Evolutionary conservation across 2,329 filamentous ascomycete genomes (phyloP), one percentile per base, ranked within the genome.

Genomic region (Aspergillus aculeatus): DNA sequence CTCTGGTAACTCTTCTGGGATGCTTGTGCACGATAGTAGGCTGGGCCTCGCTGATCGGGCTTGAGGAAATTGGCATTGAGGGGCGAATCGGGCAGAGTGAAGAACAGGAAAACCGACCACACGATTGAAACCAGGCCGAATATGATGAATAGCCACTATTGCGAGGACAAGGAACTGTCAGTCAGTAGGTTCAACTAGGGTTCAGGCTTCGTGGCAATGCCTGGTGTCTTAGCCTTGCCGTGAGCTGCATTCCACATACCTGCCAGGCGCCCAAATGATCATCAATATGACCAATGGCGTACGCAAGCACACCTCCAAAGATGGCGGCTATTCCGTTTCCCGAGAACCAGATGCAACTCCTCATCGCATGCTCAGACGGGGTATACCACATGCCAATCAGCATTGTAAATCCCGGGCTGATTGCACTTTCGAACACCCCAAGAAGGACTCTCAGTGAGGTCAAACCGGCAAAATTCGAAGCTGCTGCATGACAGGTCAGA

Each of bases 391-490:
- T 66, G 38, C 67, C 62, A 14, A 70, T 71, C 29, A 68, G 77
- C 63, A 73, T 62, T 51, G 69, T 63, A 53, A 77, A 74, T 2
- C 68, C 68, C 23, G 74, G 74, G 35, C 69, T 68, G 23, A 74
- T 70, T 23, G 68, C 69, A 29, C 66, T 73, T 64, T 80, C 78
- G 44, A 78, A 75, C 2, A 74, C 70, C 6, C 78, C 77, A 35
- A 78, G 71, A 51, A 80, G 71, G 53, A 77, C 74, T 32, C 78
- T 68, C 26, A 76, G 71, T 4, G 71, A 67, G 65, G 79, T 73
- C 14, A 78, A 66, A 2, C 71, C 74, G 11, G 60, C 66, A 59
- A 73, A 78, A 59, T 73, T 70, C 26, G 66, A 68, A 12, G 71
- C 66, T 16, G 73, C 71, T 2, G 74, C 73, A 21, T 66, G 62